phyloP scores from a whole-genome alignment of 2,329 filamentous ascomycete species.

The Hypoxylon sp. region DNA sequence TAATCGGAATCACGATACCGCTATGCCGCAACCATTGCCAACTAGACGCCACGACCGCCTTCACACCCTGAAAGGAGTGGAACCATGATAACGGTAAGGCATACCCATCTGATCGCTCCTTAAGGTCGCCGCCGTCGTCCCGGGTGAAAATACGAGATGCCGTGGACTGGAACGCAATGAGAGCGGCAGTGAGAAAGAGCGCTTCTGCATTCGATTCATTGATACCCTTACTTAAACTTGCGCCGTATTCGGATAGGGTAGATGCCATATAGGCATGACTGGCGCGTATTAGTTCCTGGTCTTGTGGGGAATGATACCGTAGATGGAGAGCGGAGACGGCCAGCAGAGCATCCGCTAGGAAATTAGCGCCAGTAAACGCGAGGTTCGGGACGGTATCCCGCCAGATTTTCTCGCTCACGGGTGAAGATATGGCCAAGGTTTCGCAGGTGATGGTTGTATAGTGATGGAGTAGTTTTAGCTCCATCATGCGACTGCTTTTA shows the following conservation, averaged over 20 bases:
- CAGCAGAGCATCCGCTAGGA: slow-evolving; percentile 74
- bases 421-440: slow-evolving; percentile 70
- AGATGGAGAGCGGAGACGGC: slow-evolving; percentile 76
- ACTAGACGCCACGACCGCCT: slow-evolving; percentile 74
- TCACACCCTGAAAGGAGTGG: slow-evolving; percentile 77
- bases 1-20: slow-evolving; percentile 71
- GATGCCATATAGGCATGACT: slow-evolving; percentile 77
- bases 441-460: slow-evolving; percentile 73
- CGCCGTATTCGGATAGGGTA: slow-evolving; percentile 72
- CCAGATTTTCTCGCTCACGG: slow-evolving; percentile 71
- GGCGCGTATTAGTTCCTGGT: slow-evolving; percentile 72
- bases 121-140: slow-evolving; percentile 63
- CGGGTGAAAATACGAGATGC: slow-evolving; percentile 74
- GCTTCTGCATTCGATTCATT: slow-evolving; percentile 73
- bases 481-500: slow-evolving; percentile 65
- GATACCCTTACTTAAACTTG: slow-evolving; percentile 69
- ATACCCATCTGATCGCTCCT: slow-evolving; percentile 63
- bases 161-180: slow-evolving; percentile 78
- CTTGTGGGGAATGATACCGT: slow-evolving; percentile 69
- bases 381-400: slow-evolving; percentile 71
- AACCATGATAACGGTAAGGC: slow-evolving; percentile 75
- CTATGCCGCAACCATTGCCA: slow-evolving; percentile 76
- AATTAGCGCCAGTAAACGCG: slow-evolving; percentile 71
- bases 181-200: slow-evolving; percentile 72
- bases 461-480: slow-evolving; percentile 75